Evolutionary conservation across 768 basidiomycete species (phyloP), one percentile per base, ranked within the genome.

Genomic region (Amylocystis lapponica): DNA sequence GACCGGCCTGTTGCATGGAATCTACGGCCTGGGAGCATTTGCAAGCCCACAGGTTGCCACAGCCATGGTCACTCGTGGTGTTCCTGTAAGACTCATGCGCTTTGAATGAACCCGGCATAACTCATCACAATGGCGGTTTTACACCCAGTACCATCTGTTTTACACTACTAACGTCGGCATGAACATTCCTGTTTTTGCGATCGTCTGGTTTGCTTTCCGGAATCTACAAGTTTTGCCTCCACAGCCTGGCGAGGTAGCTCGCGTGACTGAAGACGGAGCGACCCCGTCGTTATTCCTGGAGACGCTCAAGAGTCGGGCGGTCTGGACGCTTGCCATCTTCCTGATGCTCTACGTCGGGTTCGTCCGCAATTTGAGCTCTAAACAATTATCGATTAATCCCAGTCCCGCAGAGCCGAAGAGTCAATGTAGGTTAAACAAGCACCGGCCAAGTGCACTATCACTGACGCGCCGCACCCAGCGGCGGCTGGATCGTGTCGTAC

Each of bases 401-500:
- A 6, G 16, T 33, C 12, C 27, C 20, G 37, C 37, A 54, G 53
- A 13, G 51, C 55, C 8, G 58, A 59, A 25, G 58, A 59, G 36
- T 57, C 58, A 2, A 46, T 59, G 58, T 55, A 41, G 30, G 58
- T 55, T 3, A 12, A 37, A 13, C 14, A 5, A n/a, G 5, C 5
- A 5, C 32, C 5, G 14, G 14, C 32, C n/a, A 13, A 33, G 14
- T n/a, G 5, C 6, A 11, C 5, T 35, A 12, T 13, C 23, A 20
- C 36, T 33, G 11, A 39, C 23, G 11, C 19, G 6, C 31, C 4
- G 5, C 6, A 23, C 22, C 26, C 36, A 59, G 58, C 22, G 58
- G 56, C 21, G 60, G 60, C 1, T 61, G 58, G 60, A 61, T 59
- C 27, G 58, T 61, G 2, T 54, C 60, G 0, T 61, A 54, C 39